Percentiles rank a stretch among this genome's conserved stretches.
Conservation (phyloP, 192 early-diverging fungal species). For the Phlyctochytrium planicorne region DNA sequence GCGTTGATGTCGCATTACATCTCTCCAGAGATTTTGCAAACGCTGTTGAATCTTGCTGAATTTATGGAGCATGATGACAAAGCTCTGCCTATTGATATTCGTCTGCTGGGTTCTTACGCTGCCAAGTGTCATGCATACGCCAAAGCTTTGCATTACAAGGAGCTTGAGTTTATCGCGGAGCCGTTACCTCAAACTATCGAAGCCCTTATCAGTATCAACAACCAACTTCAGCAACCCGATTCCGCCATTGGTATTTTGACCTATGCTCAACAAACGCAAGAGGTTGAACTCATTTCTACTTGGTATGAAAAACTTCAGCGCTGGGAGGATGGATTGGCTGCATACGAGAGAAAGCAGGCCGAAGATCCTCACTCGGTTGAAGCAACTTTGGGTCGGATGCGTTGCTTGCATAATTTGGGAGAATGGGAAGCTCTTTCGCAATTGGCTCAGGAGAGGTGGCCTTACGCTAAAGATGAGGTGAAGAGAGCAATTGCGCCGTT, state of each 20-base stretch:
- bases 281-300: constrained; percentile 81
- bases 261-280: constrained; percentile 76
- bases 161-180: constrained; percentile 86
- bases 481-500: constrained; percentile 77
- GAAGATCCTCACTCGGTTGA: constrained; percentile 77
- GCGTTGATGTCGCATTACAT: constrained; percentile 79
- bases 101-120: constrained; percentile 84
- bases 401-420: constrained; percentile 87
- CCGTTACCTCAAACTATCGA: constrained; percentile 84
- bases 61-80: constrained; percentile 99
- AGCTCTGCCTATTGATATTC: constrained; percentile 88
- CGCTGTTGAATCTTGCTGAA: constrained; percentile 89
- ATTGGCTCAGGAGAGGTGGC: constrained; percentile 71
- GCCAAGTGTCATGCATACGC: constrained; percentile 92
- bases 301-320: constrained; percentile 93
- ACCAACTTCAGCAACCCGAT: constrained; percentile 92
- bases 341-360: constrained; percentile 75
- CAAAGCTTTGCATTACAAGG: constrained; percentile 98
- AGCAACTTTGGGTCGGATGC: constrained; percentile 81
- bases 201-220: constrained; percentile 90
- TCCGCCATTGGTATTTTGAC: constrained; percentile 93
- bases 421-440: constrained; percentile 86
- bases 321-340: constrained; percentile 90
- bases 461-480: constrained; percentile 56
- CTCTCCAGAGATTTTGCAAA: constrained; percentile 90